Percentiles rank a stretch among this genome's conserved stretches.
These are phyloP conservation scores for Breynia disticha DNA, from an alignment of 441 rosid genomes.

Conservation along the genomic window DNA sequence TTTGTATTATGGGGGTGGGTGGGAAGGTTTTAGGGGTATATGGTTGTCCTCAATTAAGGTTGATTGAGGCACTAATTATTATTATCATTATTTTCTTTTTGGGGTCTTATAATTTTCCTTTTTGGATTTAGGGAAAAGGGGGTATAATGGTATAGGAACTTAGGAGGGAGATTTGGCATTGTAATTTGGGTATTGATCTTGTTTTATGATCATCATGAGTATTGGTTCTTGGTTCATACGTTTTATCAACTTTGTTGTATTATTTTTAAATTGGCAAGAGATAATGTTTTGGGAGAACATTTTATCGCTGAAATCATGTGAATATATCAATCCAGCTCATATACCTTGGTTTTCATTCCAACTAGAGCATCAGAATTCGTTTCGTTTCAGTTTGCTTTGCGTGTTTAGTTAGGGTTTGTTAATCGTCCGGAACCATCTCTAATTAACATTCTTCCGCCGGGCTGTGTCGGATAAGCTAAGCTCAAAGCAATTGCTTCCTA, in stretches of 20 bases:
- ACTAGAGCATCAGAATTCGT: too few relatives aligned
- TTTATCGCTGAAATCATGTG: too few relatives aligned
- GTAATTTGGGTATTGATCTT: slow-evolving; percentile 19
- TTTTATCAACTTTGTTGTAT: slow-evolving; percentile 12
- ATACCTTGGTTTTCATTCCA: too few relatives aligned
- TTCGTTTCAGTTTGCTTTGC: too few relatives aligned
- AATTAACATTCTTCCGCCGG: too few relatives aligned
- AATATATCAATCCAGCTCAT: too few relatives aligned
- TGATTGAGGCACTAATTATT: slow-evolving; percentile 15
- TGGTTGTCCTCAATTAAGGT: slow-evolving; percentile 20
- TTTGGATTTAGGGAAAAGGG: slow-evolving; percentile 11
- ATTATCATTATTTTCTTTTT: slow-evolving; percentile 9
- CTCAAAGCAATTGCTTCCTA: too few relatives aligned
- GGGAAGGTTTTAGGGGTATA: slow-evolving; percentile 20
- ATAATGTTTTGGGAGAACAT: too few relatives aligned
- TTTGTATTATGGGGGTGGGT: slow-evolving; percentile 12
- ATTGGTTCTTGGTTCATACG: slow-evolving; percentile 6
- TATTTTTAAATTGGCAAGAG: neutral
- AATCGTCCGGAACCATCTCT: too few relatives aligned
- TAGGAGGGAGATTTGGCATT: slow-evolving; percentile 32
- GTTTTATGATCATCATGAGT: neutral
- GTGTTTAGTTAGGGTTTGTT: too few relatives aligned
- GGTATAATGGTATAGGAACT: slow-evolving; percentile 33
- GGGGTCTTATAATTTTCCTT: slow-evolving; percentile 1
- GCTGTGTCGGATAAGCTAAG: too few relatives aligned